These are phyloP conservation scores for Fimicolochytrium jonesii DNA, from an alignment of 192 early-diverging fungal genomes.

Conservation along the genomic window DNA sequence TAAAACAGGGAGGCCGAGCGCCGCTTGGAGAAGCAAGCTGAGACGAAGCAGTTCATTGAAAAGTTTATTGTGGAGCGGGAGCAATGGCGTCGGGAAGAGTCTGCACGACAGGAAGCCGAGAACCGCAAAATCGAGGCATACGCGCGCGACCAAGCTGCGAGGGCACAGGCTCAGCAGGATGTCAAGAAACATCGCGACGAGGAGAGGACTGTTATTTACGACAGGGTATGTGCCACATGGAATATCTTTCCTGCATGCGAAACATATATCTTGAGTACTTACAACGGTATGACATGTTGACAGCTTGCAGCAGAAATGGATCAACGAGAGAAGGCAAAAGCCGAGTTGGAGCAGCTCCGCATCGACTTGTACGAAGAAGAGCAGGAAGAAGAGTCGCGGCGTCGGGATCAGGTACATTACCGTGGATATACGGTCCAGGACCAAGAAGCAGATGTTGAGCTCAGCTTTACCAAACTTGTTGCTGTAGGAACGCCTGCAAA, in stretches of 20 bases:
- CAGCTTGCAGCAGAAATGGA: slow-evolving; percentile 52
- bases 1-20: slow-evolving; percentile 40
- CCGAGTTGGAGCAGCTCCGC: slow-evolving; percentile 51
- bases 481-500: slow-evolving; percentile 37
- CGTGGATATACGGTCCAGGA: no score
- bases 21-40: slow-evolving; percentile 49
- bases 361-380: slow-evolving; percentile 56
- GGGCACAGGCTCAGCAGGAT: slow-evolving; percentile 35
- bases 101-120: slow-evolving; percentile 35
- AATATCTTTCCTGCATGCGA: no score
- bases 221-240: slow-evolving; percentile 41
- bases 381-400: slow-evolving; percentile 43
- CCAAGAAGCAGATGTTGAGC: not conserved
- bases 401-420: slow-evolving; percentile 34
- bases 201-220: slow-evolving; percentile 48
- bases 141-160: slow-evolving; percentile 34
- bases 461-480: not conserved
- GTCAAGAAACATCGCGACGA: slow-evolving; percentile 38
- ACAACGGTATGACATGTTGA: not conserved
- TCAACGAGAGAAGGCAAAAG: slow-evolving; percentile 39
- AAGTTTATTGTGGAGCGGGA: slow-evolving; percentile 46
- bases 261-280: no score
- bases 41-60: slow-evolving; percentile 55
- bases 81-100: slow-evolving; percentile 41
- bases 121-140: slow-evolving; percentile 50